Percentiles rank a stretch among this genome's conserved stretches.
These are phyloP conservation scores for Acrocalymma vagum DNA, from an alignment of 2,329 filamentous ascomycete species.

Conservation along the genomic window DNA sequence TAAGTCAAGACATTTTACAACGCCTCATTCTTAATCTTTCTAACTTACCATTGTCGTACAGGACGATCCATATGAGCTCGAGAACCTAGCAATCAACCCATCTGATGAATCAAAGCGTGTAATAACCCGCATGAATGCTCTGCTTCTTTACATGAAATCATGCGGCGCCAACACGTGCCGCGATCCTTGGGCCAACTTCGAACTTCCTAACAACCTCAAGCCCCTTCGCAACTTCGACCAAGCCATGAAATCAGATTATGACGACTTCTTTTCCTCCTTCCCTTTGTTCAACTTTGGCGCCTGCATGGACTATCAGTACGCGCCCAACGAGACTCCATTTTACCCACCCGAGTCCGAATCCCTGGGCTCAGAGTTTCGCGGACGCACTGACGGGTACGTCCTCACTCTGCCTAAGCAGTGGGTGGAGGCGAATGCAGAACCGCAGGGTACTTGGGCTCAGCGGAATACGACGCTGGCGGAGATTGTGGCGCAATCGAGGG, in stretches of 20 bases:
- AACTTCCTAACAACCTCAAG: not conserved
- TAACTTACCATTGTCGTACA: too few relatives aligned
- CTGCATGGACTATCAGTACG: not conserved
- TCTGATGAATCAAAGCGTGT: not conserved
- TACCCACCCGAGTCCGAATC: too few relatives aligned
- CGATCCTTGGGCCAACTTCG: slow-evolving; percentile 1
- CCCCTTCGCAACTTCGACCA: too few relatives aligned
- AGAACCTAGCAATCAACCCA: slow-evolving; percentile 3
- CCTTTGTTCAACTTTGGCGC: not conserved
- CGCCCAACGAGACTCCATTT: slow-evolving; percentile 1
- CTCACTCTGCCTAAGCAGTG: too few relatives aligned
- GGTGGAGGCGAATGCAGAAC: too few relatives aligned
- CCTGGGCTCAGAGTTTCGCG: too few relatives aligned
- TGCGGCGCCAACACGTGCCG: not conserved
- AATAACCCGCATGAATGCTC: not conserved
- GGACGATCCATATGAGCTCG: slow-evolving; percentile 4
- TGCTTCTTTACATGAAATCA: slow-evolving; percentile 1
- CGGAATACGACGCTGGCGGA: too few relatives aligned
- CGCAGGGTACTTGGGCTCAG: too few relatives aligned
- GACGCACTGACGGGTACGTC: too few relatives aligned
- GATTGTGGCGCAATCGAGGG: too few relatives aligned
- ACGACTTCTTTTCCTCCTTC: slow-evolving; percentile 1
- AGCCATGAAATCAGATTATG: slow-evolving; percentile 1
- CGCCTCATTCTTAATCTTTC: too few relatives aligned
- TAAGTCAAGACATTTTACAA: too few relatives aligned